Evolutionary conservation across 2,329 filamentous ascomycete species (phyloP).

Genomic region (Fonsecaea nubica): DNA sequence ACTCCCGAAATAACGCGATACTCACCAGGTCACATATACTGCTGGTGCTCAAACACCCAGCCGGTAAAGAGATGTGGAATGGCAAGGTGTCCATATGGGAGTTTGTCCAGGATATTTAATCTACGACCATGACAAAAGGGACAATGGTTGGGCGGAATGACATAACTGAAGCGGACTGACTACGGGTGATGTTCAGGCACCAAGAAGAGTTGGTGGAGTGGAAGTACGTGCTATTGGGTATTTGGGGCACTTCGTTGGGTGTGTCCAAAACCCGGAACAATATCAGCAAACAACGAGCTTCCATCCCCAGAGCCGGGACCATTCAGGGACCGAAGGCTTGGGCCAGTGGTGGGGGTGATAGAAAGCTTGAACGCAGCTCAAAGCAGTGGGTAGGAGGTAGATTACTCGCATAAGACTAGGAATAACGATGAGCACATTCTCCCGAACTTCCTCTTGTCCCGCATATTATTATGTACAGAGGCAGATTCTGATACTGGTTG

Average conservation of each 20-base stretch:
- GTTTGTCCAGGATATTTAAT: constrained; percentile 8
- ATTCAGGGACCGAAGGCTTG: constrained; percentile 11
- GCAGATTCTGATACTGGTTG: background rate
- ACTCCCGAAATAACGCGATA: background rate
- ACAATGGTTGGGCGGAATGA: constrained; percentile 4
- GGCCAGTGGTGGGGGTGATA: background rate
- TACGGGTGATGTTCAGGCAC: constrained; percentile 6
- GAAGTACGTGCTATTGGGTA: constrained; percentile 17
- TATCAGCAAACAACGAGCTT: constrained; percentile 9
- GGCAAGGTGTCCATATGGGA: background rate
- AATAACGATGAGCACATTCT: background rate
- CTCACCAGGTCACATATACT: background rate
- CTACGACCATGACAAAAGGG: background rate
- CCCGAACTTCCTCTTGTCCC: background rate
- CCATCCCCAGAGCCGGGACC: constrained; percentile 7
- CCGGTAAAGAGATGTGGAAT: background rate
- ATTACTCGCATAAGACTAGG: background rate
- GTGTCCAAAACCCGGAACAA: background rate
- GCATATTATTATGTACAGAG: background rate
- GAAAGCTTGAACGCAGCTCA: constrained; percentile 1
- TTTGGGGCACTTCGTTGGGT: background rate
- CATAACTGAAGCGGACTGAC: background rate
- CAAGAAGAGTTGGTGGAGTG: constrained; percentile 7
- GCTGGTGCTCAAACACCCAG: background rate
- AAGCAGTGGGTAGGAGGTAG: background rate